phyloP scores from a whole-genome alignment of 208 protist genomes.

The Acanthamoeba rhysodes region DNA sequence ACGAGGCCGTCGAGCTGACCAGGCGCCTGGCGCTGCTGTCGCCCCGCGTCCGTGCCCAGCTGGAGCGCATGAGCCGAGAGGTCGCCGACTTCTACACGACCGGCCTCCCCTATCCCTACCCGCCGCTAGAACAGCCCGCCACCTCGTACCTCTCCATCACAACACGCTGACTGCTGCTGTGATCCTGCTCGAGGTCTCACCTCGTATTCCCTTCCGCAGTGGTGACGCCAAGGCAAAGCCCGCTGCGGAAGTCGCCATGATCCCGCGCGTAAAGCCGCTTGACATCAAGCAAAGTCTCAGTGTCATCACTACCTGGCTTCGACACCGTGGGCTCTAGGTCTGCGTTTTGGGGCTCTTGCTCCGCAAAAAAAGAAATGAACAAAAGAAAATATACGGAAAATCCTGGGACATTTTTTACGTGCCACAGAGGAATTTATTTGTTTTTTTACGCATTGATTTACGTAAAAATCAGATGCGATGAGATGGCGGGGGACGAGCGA shows the following conservation, averaged over 20 bases:
- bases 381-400: neutral
- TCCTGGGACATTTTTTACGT: too few relatives aligned
- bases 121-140: neutral
- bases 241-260: neutral
- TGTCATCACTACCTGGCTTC: neutral
- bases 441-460: too few relatives aligned
- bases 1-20: neutral
- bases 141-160: neutral
- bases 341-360: neutral
- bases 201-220: neutral
- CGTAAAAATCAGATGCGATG: neutral
- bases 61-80: neutral
- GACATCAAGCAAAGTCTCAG: neutral
- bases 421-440: too few relatives aligned
- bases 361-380: neutral
- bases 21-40: conserved; percentile 9
- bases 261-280: neutral
- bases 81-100: neutral
- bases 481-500: conserved; percentile 10
- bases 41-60: neutral
- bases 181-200: too few relatives aligned
- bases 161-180: too few relatives aligned
- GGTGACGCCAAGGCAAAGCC: neutral
- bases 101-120: neutral
- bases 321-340: neutral